Evolutionary conservation across 2,329 filamentous ascomycete species (phyloP).

Genomic region (Trichophyton rubrum): DNA sequence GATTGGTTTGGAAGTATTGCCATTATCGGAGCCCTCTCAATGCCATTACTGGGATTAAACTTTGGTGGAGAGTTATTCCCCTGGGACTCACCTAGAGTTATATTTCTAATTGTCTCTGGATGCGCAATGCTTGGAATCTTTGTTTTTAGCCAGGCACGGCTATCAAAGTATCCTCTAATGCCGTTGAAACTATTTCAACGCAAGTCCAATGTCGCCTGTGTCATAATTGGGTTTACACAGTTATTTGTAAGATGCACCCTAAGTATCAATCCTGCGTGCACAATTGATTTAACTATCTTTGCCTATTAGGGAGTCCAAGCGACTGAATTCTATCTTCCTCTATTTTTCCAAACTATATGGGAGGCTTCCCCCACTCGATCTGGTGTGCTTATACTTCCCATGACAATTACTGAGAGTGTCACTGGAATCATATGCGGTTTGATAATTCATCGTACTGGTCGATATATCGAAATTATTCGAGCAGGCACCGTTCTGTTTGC

Average conservation of each 20-base stretch:
- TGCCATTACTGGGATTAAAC: slow-evolving; percentile 75
- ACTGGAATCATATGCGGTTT: slow-evolving; percentile 51
- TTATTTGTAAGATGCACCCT: slow-evolving; percentile 45
- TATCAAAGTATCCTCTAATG: slow-evolving; percentile 66
- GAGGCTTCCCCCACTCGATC: slow-evolving; percentile 56
- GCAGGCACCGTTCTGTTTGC: slow-evolving; percentile 31
- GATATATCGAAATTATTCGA: slow-evolving; percentile 44
- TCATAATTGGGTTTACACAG: slow-evolving; percentile 58
- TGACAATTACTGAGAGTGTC: slow-evolving; percentile 51
- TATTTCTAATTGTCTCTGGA: slow-evolving; percentile 68
- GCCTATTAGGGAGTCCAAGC: slow-evolving; percentile 48
- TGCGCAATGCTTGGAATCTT: slow-evolving; percentile 52
- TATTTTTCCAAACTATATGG: slow-evolving; percentile 71
- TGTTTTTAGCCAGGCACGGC: slow-evolving; percentile 57
- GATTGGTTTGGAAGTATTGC: slow-evolving; percentile 44
- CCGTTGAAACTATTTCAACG: slow-evolving; percentile 54
- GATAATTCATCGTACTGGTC: slow-evolving; percentile 60
- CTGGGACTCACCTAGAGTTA: slow-evolving; percentile 61
- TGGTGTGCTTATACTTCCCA: slow-evolving; percentile 61
- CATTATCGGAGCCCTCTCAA: slow-evolving; percentile 63
- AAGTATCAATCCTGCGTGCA: slow-evolving; percentile 41
- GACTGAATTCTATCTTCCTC: slow-evolving; percentile 63
- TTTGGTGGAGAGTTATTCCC: slow-evolving; percentile 65
- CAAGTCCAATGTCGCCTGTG: slow-evolving; percentile 51
- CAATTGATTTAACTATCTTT: not conserved